Percentiles rank a stretch among this genome's conserved stretches.
Conservation (phyloP, 306 rosid species). For the Cicer pinnatifidum region DNA sequence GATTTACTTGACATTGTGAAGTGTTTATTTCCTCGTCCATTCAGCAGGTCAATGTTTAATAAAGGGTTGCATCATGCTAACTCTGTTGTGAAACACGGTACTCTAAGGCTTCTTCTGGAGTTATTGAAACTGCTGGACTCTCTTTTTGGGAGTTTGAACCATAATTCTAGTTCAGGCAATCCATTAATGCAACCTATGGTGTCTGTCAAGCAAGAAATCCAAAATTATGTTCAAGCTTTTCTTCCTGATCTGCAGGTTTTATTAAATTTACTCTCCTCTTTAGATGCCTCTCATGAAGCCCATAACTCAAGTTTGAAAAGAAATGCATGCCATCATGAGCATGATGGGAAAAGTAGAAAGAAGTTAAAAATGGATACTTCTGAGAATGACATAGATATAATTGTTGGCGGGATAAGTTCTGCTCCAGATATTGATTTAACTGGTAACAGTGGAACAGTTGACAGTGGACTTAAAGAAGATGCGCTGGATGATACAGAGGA, state of each 20-base stretch:
- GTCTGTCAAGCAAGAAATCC: conserved; percentile 69
- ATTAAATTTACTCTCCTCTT: conserved; percentile 66
- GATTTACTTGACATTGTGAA: conserved; percentile 60
- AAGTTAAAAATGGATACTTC: conserved; percentile 55
- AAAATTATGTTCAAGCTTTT: conserved; percentile 66
- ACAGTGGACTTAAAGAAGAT: conserved; percentile 42
- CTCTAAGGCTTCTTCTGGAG: conserved; percentile 82
- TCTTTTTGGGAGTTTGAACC: conserved; percentile 55
- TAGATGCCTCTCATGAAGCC: conserved; percentile 58
- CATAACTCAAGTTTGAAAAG: conserved; percentile 56
- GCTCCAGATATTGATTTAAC: conserved; percentile 44
- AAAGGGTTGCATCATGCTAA: conserved; percentile 81
- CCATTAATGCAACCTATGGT: conserved; percentile 36
- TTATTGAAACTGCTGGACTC: conserved; percentile 69
- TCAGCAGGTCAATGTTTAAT: conserved; percentile 69
- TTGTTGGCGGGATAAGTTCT: conserved; percentile 71
- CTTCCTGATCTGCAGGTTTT: conserved; percentile 88
- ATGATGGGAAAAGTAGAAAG: conserved; percentile 49
- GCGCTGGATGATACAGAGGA: conserved; percentile 52
- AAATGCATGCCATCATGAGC: conserved; percentile 51
- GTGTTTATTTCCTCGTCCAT: conserved; percentile 78
- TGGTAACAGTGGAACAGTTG: conserved; percentile 47
- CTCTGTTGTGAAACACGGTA: conserved; percentile 76
- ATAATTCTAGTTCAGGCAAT: conserved; percentile 42
- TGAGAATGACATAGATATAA: conserved; percentile 63